These are phyloP conservation scores for Sporothrix curviconia DNA, from an alignment of 2,329 filamentous ascomycete genomes.

Conservation along the genomic window DNA sequence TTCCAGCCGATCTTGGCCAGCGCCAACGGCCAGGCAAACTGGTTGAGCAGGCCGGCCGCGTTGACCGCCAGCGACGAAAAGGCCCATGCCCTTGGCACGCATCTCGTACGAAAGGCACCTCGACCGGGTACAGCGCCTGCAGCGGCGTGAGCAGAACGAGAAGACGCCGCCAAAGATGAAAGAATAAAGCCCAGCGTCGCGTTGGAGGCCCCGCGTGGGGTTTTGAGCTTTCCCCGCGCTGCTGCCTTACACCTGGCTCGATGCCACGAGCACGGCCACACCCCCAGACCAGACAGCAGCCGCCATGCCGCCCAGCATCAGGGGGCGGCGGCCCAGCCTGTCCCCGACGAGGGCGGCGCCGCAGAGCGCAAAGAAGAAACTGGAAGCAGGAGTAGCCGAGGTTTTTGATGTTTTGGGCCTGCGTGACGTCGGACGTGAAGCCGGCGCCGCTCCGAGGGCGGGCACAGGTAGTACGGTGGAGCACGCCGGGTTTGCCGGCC, in stretches of 20 bases:
- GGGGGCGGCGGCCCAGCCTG: neutral
- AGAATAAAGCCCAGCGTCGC: neutral
- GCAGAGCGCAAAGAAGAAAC: slow-evolving; percentile 1
- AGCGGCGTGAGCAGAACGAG: neutral
- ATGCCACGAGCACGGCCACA: neutral
- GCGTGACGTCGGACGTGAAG: neutral
- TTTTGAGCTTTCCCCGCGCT: neutral
- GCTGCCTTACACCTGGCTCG: neutral
- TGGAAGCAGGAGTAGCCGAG: slow-evolving; percentile 1
- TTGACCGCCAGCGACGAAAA: slow-evolving; percentile 2
- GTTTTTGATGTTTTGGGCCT: slow-evolving; percentile 3
- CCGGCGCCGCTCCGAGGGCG: neutral
- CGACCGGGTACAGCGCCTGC: neutral
- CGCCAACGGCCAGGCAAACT: neutral
- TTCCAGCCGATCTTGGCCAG: neutral
- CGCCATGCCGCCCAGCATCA: neutral
- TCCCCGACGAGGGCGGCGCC: neutral
- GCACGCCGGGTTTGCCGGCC: neutral
- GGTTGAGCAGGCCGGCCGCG: neutral
- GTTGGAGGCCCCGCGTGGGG: neutral
- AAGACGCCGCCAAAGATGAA: neutral
- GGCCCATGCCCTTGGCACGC: neutral
- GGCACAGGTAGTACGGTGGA: neutral
- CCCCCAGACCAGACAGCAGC: neutral
- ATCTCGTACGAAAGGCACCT: slow-evolving; percentile 3